Percentiles rank a stretch among this genome's conserved stretches.
These are phyloP conservation scores for Plasmodium knowlesi DNA, from an alignment of 169 alveolate genomes.

Conservation along the genomic window DNA sequence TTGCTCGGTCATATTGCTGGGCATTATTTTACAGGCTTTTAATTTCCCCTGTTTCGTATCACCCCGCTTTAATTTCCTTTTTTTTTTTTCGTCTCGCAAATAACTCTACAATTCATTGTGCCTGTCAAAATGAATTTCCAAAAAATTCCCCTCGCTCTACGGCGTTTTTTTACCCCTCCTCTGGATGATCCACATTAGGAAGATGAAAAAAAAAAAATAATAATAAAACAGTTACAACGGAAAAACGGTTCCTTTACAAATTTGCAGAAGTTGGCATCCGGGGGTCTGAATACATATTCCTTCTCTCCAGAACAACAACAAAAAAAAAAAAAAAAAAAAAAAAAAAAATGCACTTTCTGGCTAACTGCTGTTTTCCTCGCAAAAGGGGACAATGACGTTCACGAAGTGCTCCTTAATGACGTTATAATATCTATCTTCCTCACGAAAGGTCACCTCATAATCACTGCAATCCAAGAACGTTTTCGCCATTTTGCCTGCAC, in stretches of 20 bases:
- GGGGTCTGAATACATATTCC: neutral
- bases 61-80: neutral
- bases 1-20: neutral
- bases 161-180: neutral
- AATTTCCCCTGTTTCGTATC: neutral
- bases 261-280: neutral
- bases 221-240: neutral
- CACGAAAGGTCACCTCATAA: neutral
- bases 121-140: neutral
- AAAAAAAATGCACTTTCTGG: neutral
- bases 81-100: neutral
- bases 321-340: neutral
- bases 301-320: neutral
- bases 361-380: neutral
- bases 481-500: neutral
- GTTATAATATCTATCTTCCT: constrained; percentile 24
- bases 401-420: neutral
- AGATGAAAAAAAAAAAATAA: neutral
- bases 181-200: neutral
- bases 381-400: constrained; percentile 3
- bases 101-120: neutral
- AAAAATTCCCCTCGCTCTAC: neutral
- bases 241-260: neutral
- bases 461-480: neutral
- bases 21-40: neutral